Percentiles rank a stretch among this genome's conserved stretches.
phyloP scores from a whole-genome alignment of 164 flowering plant genomes.

The Piper betle region DNA sequence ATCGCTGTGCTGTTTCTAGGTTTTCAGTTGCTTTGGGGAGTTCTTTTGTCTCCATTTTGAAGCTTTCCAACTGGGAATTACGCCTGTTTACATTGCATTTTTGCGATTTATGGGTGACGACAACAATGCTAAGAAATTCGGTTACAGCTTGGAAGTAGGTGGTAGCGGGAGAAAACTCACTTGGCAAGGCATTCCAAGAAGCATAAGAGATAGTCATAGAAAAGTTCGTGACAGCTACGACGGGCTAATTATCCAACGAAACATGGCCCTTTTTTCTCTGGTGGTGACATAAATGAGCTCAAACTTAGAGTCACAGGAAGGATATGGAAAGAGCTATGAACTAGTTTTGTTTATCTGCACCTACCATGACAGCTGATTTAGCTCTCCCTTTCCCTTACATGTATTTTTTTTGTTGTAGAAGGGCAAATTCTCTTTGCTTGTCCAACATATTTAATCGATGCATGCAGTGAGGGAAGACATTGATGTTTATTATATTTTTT shows the following conservation, averaged over 20 bases:
- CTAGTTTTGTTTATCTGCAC: neutral
- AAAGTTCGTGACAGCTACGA: constrained; percentile 57
- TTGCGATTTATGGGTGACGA: constrained; percentile 59
- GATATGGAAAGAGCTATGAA: constrained; percentile 46
- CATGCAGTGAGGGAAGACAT: constrained; percentile 20
- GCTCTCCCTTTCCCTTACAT: constrained; percentile 15
- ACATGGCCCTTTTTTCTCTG: constrained; percentile 53
- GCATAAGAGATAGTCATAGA: constrained; percentile 46
- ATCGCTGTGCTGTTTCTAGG: constrained; percentile 22
- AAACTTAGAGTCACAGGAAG: constrained; percentile 52
- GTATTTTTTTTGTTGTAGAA: constrained; percentile 17
- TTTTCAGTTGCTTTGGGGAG: constrained; percentile 58
- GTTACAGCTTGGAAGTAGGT: constrained; percentile 51
- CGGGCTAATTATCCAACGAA: constrained; percentile 46
- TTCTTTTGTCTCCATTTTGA: constrained; percentile 58
- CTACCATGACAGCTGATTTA: neutral
- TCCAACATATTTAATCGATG: constrained; percentile 12
- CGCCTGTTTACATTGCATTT: constrained; percentile 49
- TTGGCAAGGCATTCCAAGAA: constrained; percentile 55
- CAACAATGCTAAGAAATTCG: constrained; percentile 41
- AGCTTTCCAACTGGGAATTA: constrained; percentile 47
- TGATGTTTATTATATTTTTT: neutral
- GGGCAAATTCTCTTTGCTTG: constrained; percentile 55
- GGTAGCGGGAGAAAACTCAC: constrained; percentile 41
- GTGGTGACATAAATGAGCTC: constrained; percentile 46